phyloP scores from a whole-genome alignment of 495 filamentous ascomycete genomes.

The Aeminium ludgeri region DNA sequence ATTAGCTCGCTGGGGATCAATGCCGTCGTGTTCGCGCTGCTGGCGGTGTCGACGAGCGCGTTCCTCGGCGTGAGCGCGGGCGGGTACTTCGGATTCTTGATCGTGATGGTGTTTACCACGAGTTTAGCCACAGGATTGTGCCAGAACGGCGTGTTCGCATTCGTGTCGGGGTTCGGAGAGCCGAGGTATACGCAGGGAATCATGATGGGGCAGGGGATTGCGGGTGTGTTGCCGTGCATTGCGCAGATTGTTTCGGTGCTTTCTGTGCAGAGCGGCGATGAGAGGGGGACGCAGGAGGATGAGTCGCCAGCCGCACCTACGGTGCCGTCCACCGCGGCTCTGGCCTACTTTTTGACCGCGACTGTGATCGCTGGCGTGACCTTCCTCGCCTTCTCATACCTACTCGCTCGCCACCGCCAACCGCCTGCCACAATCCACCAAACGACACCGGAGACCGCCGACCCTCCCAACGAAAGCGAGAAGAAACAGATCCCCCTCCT shows the following conservation, averaged over 20 bases:
- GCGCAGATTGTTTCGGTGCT: conserved; percentile 74
- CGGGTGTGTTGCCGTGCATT: conserved; percentile 78
- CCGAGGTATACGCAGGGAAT: conserved; percentile 86
- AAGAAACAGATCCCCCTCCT: conserved; percentile 47
- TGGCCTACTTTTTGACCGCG: conserved; percentile 82
- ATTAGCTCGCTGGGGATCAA: conserved; percentile 56
- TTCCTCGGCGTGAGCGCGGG: conserved; percentile 41
- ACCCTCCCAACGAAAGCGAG: conserved; percentile 27
- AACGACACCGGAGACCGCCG: conserved; percentile 12
- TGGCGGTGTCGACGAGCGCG: conserved; percentile 61
- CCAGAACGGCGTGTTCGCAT: conserved; percentile 91
- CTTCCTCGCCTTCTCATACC: conserved; percentile 43
- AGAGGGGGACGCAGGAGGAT: conserved; percentile 1
- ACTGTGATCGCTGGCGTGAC: conserved; percentile 43
- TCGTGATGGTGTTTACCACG: conserved; percentile 64
- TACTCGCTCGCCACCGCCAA: conserved; percentile 35
- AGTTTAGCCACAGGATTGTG: conserved; percentile 68
- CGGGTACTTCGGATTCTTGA: conserved; percentile 62
- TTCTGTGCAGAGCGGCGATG: conserved; percentile 34
- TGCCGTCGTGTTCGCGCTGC: conserved; percentile 48
- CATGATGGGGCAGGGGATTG: conserved; percentile 87
- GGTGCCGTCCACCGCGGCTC: conserved; percentile 50
- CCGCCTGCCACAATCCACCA: conserved; percentile 7
- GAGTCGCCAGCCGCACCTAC: conserved; percentile 12
- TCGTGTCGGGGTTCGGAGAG: conserved; percentile 65